Evolutionary conservation across 768 basidiomycete species (phyloP).

Genomic region (Pleurotus eryngii): DNA sequence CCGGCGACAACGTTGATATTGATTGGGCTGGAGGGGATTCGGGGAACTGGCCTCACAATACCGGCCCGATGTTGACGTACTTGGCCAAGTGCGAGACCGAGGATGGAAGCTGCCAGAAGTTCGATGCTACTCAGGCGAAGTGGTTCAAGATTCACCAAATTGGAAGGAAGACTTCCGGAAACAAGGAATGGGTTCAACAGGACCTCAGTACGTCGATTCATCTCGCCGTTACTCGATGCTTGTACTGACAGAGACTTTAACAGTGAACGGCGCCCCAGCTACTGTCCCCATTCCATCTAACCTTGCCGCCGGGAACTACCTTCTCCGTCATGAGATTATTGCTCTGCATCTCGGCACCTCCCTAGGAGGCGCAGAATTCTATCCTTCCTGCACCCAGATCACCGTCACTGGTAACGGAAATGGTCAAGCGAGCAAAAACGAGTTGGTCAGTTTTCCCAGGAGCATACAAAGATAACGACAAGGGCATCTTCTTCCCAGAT

Average conservation of each 20-base stretch:
- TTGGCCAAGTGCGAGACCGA: slow-evolving; percentile 56
- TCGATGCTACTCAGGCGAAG: slow-evolving; percentile 51
- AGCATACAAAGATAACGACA: slow-evolving; percentile 65
- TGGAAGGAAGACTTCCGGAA: slow-evolving; percentile 30
- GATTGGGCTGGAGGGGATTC: slow-evolving; percentile 49
- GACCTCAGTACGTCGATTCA: slow-evolving; percentile 42
- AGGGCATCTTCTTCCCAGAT: slow-evolving; percentile 60
- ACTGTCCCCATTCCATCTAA: slow-evolving; percentile 43
- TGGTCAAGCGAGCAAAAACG: slow-evolving; percentile 39
- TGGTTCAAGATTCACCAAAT: slow-evolving; percentile 74
- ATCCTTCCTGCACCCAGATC: slow-evolving; percentile 66
- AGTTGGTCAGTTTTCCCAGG: slow-evolving; percentile 69
- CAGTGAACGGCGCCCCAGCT: slow-evolving; percentile 39
- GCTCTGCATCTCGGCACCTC: slow-evolving; percentile 63
- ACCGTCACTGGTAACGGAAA: slow-evolving; percentile 50
- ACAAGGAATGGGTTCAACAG: slow-evolving; percentile 48
- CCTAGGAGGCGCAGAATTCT: slow-evolving; percentile 72
- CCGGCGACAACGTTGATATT: slow-evolving; percentile 53
- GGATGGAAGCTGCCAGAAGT: slow-evolving; percentile 50
- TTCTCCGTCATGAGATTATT: slow-evolving; percentile 79
- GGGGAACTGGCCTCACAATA: slow-evolving; percentile 47
- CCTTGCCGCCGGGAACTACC: slow-evolving; percentile 66
- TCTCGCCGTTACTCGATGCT: not conserved
- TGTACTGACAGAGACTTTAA: not conserved
- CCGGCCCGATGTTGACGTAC: slow-evolving; percentile 72